Percentiles rank a stretch among this genome's conserved stretches.
These are phyloP conservation scores for Leucogyrophana mollusca DNA, from an alignment of 768 basidiomycete genomes.

Conservation along the genomic window DNA sequence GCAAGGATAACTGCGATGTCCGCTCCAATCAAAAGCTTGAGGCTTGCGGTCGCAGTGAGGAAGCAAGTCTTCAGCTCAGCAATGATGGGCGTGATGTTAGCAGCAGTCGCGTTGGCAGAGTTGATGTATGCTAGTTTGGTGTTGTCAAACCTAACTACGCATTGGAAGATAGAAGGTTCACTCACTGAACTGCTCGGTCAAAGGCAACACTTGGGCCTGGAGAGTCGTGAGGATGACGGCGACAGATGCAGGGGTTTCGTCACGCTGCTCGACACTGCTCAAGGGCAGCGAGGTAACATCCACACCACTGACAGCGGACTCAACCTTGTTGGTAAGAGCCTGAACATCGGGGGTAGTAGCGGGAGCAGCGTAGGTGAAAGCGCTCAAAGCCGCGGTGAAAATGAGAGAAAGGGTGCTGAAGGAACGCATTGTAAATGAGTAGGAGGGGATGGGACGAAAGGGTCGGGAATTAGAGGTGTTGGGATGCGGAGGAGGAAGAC, in stretches of 20 bases:
- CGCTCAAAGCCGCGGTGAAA: conserved; percentile 27
- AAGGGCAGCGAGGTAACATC: too few species aligned
- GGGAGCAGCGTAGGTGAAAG: conserved; percentile 21
- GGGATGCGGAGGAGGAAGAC: conserved; percentile 9
- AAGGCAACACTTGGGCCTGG: conserved; percentile 13
- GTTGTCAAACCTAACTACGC: not conserved
- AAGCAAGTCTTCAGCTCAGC: conserved; percentile 22
- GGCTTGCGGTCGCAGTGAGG: conserved; percentile 13
- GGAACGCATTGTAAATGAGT: conserved; percentile 33
- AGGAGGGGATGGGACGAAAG: conserved; percentile 1
- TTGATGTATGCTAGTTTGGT: conserved; percentile 19
- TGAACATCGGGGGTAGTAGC: not conserved
- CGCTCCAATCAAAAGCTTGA: conserved; percentile 25
- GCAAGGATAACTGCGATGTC: conserved; percentile 23
- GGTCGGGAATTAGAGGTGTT: too few species aligned
- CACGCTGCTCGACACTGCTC: too few species aligned
- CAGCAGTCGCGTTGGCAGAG: conserved; percentile 20
- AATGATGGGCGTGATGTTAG: conserved; percentile 18
- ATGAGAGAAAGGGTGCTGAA: conserved; percentile 23
- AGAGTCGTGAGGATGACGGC: conserved; percentile 24
- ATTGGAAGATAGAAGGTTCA: not conserved
- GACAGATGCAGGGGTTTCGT: conserved; percentile 11
- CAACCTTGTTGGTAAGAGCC: not conserved
- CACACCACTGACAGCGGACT: too few species aligned
- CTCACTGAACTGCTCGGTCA: conserved; percentile 25